Evolutionary conservation across 225 moss, liverwort and hornwort species (phyloP).

Genomic region (Sphagnum tenellum): DNA sequence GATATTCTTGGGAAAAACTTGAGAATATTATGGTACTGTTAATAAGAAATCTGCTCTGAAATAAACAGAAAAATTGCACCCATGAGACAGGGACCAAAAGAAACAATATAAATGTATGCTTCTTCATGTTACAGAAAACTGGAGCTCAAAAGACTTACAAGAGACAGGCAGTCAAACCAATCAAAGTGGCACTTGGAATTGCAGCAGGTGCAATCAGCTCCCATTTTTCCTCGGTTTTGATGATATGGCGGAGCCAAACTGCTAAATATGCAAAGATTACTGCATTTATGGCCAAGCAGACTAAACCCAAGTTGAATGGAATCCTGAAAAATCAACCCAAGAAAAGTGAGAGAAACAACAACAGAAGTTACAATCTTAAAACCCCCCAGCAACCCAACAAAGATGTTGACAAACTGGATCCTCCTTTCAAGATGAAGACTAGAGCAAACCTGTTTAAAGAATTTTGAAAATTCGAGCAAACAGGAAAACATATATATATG

Average conservation of each 20-base stretch:
- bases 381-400: too few relatives aligned
- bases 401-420: too few relatives aligned
- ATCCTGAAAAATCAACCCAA: constrained; percentile 39
- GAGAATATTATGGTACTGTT: too few relatives aligned
- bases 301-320: constrained; percentile 65
- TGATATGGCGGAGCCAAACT: constrained; percentile 76
- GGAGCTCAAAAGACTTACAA: constrained; percentile 31
- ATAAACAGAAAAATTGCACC: neutral
- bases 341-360: too few relatives aligned
- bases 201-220: constrained; percentile 83
- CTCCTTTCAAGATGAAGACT: too few relatives aligned
- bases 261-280: constrained; percentile 82
- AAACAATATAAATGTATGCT: too few relatives aligned
- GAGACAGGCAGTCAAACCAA: constrained; percentile 64
- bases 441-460: too few relatives aligned
- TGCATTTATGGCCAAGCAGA: constrained; percentile 64
- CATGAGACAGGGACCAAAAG: too few relatives aligned
- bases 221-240: constrained; percentile 73
- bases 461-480: too few relatives aligned
- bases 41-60: neutral
- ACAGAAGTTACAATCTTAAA: neutral
- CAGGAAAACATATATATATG: too few relatives aligned
- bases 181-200: constrained; percentile 78
- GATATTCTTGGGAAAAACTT: too few relatives aligned
- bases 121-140: too few relatives aligned